Percentiles rank a stretch among this genome's conserved stretches.
These are phyloP conservation scores for Cryptosporidium sp. DNA, from an alignment of 169 alveolate genomes.

Conservation along the genomic window DNA sequence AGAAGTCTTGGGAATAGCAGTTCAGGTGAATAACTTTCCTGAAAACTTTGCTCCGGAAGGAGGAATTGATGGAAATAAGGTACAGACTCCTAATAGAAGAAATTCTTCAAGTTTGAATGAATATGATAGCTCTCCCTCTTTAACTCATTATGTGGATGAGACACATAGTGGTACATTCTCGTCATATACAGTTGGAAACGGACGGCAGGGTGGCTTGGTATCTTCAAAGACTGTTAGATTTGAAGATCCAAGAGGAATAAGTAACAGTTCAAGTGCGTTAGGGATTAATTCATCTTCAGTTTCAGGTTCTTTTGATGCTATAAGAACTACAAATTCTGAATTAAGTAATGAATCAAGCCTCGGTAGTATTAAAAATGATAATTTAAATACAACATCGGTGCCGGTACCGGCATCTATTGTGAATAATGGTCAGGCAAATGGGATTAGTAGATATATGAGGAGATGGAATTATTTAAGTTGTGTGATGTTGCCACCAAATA, in stretches of 20 bases:
- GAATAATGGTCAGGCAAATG: not conserved
- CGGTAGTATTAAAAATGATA: not conserved
- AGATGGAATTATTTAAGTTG: constrained; percentile 67
- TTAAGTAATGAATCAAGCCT: not conserved
- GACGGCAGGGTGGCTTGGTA: not conserved
- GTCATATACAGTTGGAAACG: not conserved
- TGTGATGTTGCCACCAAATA: constrained; percentile 55
- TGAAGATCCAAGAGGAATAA: constrained; percentile 4
- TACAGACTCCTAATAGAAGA: constrained; percentile 32
- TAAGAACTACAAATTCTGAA: not conserved
- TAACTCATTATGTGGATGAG: constrained; percentile 28
- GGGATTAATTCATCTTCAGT: not conserved
- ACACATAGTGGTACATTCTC: constrained; percentile 4
- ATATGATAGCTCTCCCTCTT: constrained; percentile 32
- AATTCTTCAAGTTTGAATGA: constrained; percentile 7
- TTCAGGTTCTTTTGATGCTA: not conserved
- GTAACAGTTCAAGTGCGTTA: not conserved
- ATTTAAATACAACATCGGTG: not conserved
- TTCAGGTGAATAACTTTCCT: not conserved
- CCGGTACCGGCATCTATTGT: not conserved
- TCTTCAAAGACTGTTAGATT: constrained; percentile 19
- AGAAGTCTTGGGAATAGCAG: not conserved
- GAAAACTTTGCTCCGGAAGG: not conserved
- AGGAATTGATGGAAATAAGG: constrained; percentile 5
- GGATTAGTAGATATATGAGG: constrained; percentile 14